A percentile compares a stretch with the other conserved stretches of the same genome.
phyloP scores from a whole-genome alignment of 192 early-diverging fungal genomes.

The Mortierella claussenii region DNA sequence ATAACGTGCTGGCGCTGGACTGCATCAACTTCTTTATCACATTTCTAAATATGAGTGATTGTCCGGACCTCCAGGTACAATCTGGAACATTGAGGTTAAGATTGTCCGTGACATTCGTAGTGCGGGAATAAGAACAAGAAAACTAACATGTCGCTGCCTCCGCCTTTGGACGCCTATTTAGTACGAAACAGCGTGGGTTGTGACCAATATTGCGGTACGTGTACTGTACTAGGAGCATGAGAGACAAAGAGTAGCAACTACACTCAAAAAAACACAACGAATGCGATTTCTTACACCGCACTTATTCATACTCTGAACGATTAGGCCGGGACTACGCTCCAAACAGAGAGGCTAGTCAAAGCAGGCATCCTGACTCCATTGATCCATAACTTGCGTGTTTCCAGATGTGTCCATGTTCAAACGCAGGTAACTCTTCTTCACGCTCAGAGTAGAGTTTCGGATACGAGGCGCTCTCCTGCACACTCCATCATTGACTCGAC shows the following conservation, averaged over 20 bases:
- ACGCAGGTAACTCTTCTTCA: too few relatives aligned
- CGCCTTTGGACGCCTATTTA: too few relatives aligned
- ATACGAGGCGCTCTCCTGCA: too few relatives aligned
- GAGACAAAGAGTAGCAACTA: too few relatives aligned
- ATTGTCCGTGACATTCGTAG: too few relatives aligned
- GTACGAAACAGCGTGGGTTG: conserved; percentile 53
- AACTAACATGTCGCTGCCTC: too few relatives aligned
- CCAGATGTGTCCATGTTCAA: conserved; percentile 47
- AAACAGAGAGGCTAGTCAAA: conserved; percentile 35
- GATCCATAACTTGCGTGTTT: conserved; percentile 48
- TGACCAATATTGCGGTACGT: conserved; percentile 54
- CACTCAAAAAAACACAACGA: too few relatives aligned
- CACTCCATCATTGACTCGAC: too few relatives aligned
- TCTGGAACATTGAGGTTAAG: conserved; percentile 1
- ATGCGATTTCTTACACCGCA: too few relatives aligned
- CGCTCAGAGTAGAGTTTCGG: too few relatives aligned
- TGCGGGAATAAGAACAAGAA: too few relatives aligned
- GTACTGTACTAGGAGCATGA: too few relatives aligned
- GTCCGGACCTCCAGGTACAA: conserved; percentile 45
- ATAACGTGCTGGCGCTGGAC: conserved; percentile 49
- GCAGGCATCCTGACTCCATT: conserved; percentile 42
- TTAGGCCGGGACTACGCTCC: conserved; percentile 46
- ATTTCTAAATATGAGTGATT: conserved; percentile 48
- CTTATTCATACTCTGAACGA: background rate
- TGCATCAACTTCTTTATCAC: conserved; percentile 40